phyloP scores from a whole-genome alignment of 305 asterid genomes.

The Solanum hybrid region DNA sequence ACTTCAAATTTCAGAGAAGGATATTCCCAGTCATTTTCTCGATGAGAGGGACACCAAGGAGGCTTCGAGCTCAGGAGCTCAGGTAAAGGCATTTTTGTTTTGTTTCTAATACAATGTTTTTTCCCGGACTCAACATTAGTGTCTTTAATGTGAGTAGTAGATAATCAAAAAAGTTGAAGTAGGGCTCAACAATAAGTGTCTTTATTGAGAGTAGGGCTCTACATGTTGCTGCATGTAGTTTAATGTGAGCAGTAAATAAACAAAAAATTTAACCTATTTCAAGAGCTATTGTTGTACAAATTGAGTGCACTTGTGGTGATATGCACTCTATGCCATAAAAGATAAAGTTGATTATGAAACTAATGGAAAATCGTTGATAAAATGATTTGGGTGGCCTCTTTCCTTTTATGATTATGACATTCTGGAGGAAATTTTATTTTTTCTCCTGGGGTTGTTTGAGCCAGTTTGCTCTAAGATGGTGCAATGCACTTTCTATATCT shows the following conservation, averaged over 20 bases:
- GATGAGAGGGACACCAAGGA: slow-evolving; percentile 67
- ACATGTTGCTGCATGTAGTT: not conserved
- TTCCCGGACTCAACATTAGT: not conserved
- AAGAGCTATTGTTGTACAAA: not conserved
- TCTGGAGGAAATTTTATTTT: not conserved
- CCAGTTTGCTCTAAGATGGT: not conserved
- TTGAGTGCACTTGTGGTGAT: not conserved
- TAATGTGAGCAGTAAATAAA: not conserved
- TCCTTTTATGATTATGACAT: not conserved
- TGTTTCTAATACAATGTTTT: not conserved
- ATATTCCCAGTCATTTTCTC: slow-evolving; percentile 59
- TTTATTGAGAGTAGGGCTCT: not conserved
- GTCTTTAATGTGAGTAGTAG: not conserved
- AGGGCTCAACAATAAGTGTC: not conserved
- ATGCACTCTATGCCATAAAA: not conserved
- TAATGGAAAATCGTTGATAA: not conserved
- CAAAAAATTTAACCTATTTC: not conserved
- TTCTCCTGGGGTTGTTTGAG: not conserved
- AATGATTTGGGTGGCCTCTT: not conserved
- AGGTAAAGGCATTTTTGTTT: slow-evolving; percentile 32
- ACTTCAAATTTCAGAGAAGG: slow-evolving; percentile 58
- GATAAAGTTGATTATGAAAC: not conserved
- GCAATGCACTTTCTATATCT: not conserved
- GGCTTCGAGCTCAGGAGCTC: slow-evolving; percentile 76
- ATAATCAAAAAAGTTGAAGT: not conserved